Base-by-base conservation (phyloP, 2,329 filamentous ascomycete species). In the Sporothrix schenckii region DNA sequence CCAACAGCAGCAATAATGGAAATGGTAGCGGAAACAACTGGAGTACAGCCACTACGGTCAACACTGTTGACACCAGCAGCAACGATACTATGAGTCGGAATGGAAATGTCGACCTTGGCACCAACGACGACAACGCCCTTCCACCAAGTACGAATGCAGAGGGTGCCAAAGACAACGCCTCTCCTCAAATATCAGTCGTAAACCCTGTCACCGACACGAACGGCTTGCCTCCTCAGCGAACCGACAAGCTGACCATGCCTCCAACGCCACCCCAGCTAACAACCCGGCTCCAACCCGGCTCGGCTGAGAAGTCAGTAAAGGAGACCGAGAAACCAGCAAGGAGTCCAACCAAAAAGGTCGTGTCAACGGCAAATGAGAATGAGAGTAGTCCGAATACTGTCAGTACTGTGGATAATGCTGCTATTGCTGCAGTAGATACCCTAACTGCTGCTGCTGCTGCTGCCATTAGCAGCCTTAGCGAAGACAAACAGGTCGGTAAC, bases 181-280 rank as follows among this genome's bases (percentile, higher is more conserved):
- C 19, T 11, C 41, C 60, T 19, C 60, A 30, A 5, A 65, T 49
- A 19, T 34, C 60, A 24, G 34, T 44, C 11, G 34, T 34, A 6
- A 2, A 19, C 13, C 14, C 21, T 6, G 4, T 39, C 21, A 14
- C 56, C 16, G 34, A 21, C 9, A 11, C 47, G 24, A 34, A 66
- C 16, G 47, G 10, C 19, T 21, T 27, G 27, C 24, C 44, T 21
- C 21, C 47, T 4, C 63, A 53, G 1, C 44, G 4, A 30, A n/a
- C 30, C 11, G 47, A 66, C 5, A 52, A 50, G 24, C 2, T 21
- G 4, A 21, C 47, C 27, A 53, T 66, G 63, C 63, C 63, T 16
- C 63, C 63, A 11, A 66, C 63, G 10, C 63, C 63, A 7, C 63
- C 63, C 34, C 63, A 47, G 30, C 53, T 47, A 5, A 66, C 63